Base-by-base conservation (phyloP, 768 basidiomycete genomes). In the Pulveroboletus frians region DNA sequence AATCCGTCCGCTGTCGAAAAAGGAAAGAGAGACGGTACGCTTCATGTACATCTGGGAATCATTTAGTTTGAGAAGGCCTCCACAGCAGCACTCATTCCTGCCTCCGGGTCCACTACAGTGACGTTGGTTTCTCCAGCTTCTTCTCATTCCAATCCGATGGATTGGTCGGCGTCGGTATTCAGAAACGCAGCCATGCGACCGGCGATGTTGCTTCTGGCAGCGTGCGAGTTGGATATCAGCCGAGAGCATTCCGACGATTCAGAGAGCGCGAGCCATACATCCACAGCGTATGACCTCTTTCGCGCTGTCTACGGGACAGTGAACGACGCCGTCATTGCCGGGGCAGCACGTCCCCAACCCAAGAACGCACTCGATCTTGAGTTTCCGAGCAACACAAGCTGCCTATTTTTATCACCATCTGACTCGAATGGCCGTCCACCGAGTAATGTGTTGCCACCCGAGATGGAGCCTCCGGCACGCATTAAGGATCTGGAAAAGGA, bases 151-250 rank as follows among this genome's bases (percentile, higher is more conserved):
- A 57, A 52, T 46, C 11, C 43, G 31, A 21, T 39, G 13, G 53
- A 61, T 8, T 36, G 37, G 26, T 39, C 50, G 11, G 21, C 31
- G 36, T 20, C 60, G 15, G 58, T 40, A 32, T 54, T 50, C 11
- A 52, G 46, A 41, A 37, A 43, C 14, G 40, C 65, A 10, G 52
- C 50, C 9, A 47, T 63, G 38, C 65, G 65, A 34, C 65, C 65
- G 13, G 65, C 63, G 3, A 47, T 58, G 57, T 49, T 67, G 42
- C 53, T 69, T 42, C 44, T 67, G 10, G 65, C 67, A n/a, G 65
- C 65, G 2, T 67, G 65, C 50, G 65, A 67, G 38, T 26, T 69
- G 47, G 65, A 67, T 43, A 58, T 67, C 36, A 69, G 65, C 18
- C 63, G 67, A 13, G 65, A 63, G 17, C 53, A 32, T 42, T 51